Percentiles rank a stretch among this genome's conserved stretches.
Evolutionary conservation across 2,329 filamentous ascomycete species (phyloP).

Genomic region (Hansfordia pulvinata): DNA sequence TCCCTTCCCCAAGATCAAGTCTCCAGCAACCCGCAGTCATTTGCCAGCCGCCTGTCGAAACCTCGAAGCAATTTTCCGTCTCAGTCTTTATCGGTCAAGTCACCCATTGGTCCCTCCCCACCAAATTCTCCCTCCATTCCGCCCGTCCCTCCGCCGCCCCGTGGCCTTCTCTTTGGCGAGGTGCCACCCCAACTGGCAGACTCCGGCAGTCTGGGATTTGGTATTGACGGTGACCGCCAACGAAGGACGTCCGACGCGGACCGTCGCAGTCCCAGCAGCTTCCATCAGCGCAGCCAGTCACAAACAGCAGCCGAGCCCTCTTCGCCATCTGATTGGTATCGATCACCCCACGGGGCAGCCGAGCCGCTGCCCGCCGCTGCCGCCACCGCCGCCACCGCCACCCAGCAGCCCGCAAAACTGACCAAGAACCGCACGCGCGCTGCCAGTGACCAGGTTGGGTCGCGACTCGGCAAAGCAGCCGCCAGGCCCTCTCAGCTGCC

Average conservation of each 20-base stretch:
- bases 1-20: slow-evolving; percentile 34
- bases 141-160: slow-evolving; percentile 21
- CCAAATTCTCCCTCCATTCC: slow-evolving; percentile 12
- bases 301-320: slow-evolving; percentile 42
- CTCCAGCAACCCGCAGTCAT: slow-evolving; percentile 41
- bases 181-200: slow-evolving; percentile 47
- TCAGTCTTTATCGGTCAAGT: slow-evolving; percentile 25
- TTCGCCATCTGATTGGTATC: slow-evolving; percentile 57
- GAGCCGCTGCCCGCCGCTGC: no score
- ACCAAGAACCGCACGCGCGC: slow-evolving; percentile 33
- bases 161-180: slow-evolving; percentile 61
- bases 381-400: slow-evolving; percentile 3
- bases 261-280: slow-evolving; percentile 33
- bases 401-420: slow-evolving; percentile 13
- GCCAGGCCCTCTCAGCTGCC: slow-evolving; percentile 14
- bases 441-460: slow-evolving; percentile 44
- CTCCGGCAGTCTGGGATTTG: slow-evolving; percentile 40
- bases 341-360: slow-evolving; percentile 7
- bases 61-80: slow-evolving; percentile 25
- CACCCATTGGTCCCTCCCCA: slow-evolving; percentile 26
- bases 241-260: slow-evolving; percentile 62
- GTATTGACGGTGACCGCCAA: slow-evolving; percentile 38
- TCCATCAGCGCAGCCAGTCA: slow-evolving; percentile 39
- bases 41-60: slow-evolving; percentile 44
- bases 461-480: slow-evolving; percentile 13